Base-by-base conservation (phyloP, 1,284 basidiomycete species). In the Termitomyces sp. region DNA sequence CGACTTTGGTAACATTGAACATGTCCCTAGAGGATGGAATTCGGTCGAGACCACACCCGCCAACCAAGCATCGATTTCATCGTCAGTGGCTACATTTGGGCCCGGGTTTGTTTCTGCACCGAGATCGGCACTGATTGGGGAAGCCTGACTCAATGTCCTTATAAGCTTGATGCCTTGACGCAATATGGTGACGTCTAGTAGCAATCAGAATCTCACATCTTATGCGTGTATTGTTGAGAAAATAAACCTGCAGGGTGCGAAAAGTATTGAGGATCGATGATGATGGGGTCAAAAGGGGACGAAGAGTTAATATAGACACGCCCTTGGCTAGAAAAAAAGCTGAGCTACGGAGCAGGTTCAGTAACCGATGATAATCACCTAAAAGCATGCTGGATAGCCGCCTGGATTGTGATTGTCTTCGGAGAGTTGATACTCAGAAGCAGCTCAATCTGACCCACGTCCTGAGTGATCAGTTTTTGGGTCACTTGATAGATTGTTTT, bases 311-410 rank as follows among this genome's bases (percentile, higher is more conserved):
- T 73, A 53, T 70, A 72, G 4, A 73, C 48, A 24, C 67, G 62
- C 17, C 70, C 70, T 40, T 67, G 65, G 40, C 69, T 69, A 52
- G 40, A 44, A 31, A 17, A 36, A 5, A 31, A n/a, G 4, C 7
- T 50, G 12, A 39, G 52, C 17, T 5, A 31, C 15, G 38, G 19
- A 34, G n/a, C 5, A 48, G 1, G 6, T 12, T 39, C 5, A 13
- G 19, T 9, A 33, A 17, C 24, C 21, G 31, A 26, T 21, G 42
- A 17, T 12, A 13, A 38, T 24, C 33, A 74, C 72, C 73, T 82
- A 58, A 85, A 73, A 0, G 85, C 83, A 61, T 85, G 84, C 64
- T 90, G 86, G 28, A 88, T 66, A 0, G 85, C 86, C 5, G 81
- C 80, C 65, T 89, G 86, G 41, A 90, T 75, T 3, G 73, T 72